phyloP scores from a whole-genome alignment of 768 basidiomycete species.

The Leccinum subtestaceum region DNA sequence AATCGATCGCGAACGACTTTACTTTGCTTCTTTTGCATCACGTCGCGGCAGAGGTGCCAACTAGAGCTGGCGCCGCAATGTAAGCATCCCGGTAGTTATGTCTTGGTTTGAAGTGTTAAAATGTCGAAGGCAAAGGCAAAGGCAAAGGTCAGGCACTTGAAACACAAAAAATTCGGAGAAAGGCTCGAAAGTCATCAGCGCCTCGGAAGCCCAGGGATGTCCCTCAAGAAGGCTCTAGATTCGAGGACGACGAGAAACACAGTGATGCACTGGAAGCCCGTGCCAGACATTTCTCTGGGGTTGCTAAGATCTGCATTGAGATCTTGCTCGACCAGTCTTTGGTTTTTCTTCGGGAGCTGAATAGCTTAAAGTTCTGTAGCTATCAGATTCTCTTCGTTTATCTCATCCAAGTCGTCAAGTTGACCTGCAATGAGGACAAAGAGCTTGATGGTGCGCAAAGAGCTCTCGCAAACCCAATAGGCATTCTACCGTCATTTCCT shows the following conservation, averaged over 20 bases:
- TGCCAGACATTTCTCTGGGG: slow-evolving; percentile 5
- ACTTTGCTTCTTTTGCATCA: background rate
- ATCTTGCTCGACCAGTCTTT: slow-evolving; percentile 32
- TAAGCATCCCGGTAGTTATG: slow-evolving; percentile 11
- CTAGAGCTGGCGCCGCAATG: slow-evolving; percentile 10
- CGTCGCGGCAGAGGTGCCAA: slow-evolving; percentile 7
- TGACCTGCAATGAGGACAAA: slow-evolving; percentile 1
- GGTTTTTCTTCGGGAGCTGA: slow-evolving; percentile 44
- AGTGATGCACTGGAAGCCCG: slow-evolving; percentile 13
- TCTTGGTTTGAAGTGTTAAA: slow-evolving; percentile 1
- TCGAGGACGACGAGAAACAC: slow-evolving; percentile 24
- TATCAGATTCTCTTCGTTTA: slow-evolving; percentile 4
- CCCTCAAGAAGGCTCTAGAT: slow-evolving; percentile 12
- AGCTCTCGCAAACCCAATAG: slow-evolving; percentile 18
- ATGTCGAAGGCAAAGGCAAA: slow-evolving; percentile 51
- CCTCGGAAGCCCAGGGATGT: slow-evolving; percentile 25
- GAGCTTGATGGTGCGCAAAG: slow-evolving; percentile 1
- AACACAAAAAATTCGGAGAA: slow-evolving; percentile 64
- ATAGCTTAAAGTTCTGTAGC: slow-evolving; percentile 6
- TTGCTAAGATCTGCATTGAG: slow-evolving; percentile 16
- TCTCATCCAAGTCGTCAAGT: slow-evolving; percentile 7
- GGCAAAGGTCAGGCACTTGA: slow-evolving; percentile 70
- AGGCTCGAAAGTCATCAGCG: slow-evolving; percentile 40
- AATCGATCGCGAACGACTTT: too few species aligned
- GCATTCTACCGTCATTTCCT: slow-evolving; percentile 66